Percentiles rank a stretch among this genome's conserved stretches.
Evolutionary conservation across 441 rosid genomes (phyloP).

Genomic region (Arabidopsis lyrata): DNA sequence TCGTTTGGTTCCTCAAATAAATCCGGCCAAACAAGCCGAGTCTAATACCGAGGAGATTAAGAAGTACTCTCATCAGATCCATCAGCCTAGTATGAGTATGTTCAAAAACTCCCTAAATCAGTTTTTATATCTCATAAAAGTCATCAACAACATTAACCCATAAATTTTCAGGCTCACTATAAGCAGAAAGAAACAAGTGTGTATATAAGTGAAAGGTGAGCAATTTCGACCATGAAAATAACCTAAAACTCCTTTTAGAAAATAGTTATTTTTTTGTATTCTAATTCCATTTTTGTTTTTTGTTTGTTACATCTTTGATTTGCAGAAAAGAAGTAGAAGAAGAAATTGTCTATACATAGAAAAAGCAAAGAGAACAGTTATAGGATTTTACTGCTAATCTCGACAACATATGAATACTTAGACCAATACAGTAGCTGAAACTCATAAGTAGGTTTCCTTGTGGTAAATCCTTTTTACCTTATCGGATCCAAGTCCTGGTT

Average conservation of each 20-base stretch:
- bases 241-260: slow-evolving; percentile 15
- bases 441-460: background rate
- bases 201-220: slow-evolving; percentile 24
- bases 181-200: slow-evolving; percentile 18
- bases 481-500: background rate
- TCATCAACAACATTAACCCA: background rate
- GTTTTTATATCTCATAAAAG: background rate
- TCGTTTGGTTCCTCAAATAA: slow-evolving; percentile 64
- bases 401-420: slow-evolving; percentile 17
- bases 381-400: slow-evolving; percentile 34
- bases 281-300: background rate
- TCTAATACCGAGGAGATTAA: slow-evolving; percentile 16
- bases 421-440: slow-evolving; percentile 24
- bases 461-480: background rate
- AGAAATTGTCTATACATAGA: slow-evolving; percentile 36
- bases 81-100: slow-evolving; percentile 38
- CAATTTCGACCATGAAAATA: slow-evolving; percentile 6
- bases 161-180: slow-evolving; percentile 5
- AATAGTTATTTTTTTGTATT: background rate
- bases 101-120: background rate
- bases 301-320: slow-evolving; percentile 4
- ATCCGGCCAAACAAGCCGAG: slow-evolving; percentile 40
- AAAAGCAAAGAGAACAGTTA: slow-evolving; percentile 42
- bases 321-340: slow-evolving; percentile 46
- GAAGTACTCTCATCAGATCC: slow-evolving; percentile 24